phyloP scores from a whole-genome alignment of 202 grass and related monocot genomes.

The Panicum hallii region DNA sequence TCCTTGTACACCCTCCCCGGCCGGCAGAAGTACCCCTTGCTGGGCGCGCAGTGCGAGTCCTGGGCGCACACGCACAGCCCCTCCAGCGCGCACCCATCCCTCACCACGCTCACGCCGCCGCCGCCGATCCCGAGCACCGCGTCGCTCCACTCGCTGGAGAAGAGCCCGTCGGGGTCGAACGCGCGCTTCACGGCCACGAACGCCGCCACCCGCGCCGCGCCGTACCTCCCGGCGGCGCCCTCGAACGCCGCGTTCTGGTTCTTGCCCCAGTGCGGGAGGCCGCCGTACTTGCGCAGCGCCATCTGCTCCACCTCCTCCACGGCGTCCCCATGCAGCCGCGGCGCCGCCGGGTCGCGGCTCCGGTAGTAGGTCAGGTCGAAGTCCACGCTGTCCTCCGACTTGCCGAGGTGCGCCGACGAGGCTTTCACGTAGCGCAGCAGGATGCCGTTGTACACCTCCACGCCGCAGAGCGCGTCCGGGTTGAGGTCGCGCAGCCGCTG shows the following conservation, averaged over 20 bases:
- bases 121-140: slow-evolving; percentile 51
- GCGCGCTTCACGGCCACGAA: slow-evolving; percentile 58
- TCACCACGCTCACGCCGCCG: slow-evolving; percentile 19
- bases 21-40: slow-evolving; percentile 53
- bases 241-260: slow-evolving; percentile 65
- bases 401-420: slow-evolving; percentile 57
- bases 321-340: slow-evolving; percentile 44
- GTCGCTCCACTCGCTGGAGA: slow-evolving; percentile 71
- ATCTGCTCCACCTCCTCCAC: slow-evolving; percentile 71
- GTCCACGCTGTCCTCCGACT: slow-evolving; percentile 52
- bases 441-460: slow-evolving; percentile 41
- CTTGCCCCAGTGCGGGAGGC: slow-evolving; percentile 84
- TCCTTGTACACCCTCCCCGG: slow-evolving; percentile 52
- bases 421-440: slow-evolving; percentile 56
- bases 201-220: neutral
- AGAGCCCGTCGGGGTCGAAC: slow-evolving; percentile 57
- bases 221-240: slow-evolving; percentile 35
- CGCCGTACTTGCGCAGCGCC: slow-evolving; percentile 64
- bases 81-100: slow-evolving; percentile 38
- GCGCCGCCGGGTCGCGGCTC: slow-evolving; percentile 36
- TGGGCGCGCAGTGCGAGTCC: slow-evolving; percentile 54
- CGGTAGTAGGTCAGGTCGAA: slow-evolving; percentile 72
- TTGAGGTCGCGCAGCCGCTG: slow-evolving; percentile 54
- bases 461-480: slow-evolving; percentile 29
- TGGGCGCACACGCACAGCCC: slow-evolving; percentile 63